Conservation (phyloP, 2,329 filamentous ascomycete species). For the Penicillium sp. region DNA sequence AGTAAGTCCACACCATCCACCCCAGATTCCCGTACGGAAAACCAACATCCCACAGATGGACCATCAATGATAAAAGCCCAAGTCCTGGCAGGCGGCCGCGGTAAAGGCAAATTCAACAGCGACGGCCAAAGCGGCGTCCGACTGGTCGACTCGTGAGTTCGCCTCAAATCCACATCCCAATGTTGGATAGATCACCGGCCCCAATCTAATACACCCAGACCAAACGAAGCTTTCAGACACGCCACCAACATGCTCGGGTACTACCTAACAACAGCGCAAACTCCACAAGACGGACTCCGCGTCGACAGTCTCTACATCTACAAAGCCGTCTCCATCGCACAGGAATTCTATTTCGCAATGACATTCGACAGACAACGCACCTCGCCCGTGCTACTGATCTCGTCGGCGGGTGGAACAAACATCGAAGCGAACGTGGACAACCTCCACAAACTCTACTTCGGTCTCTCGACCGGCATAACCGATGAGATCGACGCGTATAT, state of each 20-base stretch:
- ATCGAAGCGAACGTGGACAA: slow-evolving; percentile 29
- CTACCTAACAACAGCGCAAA: slow-evolving; percentile 30
- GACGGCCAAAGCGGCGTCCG: slow-evolving; percentile 31
- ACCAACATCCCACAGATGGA: slow-evolving; percentile 15
- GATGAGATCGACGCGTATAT: slow-evolving; percentile 23
- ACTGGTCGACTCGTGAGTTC: slow-evolving; percentile 23
- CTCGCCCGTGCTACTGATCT: slow-evolving; percentile 40
- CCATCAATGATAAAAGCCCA: slow-evolving; percentile 32
- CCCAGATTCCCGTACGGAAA: neutral
- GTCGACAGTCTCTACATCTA: slow-evolving; percentile 40
- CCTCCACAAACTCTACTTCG: slow-evolving; percentile 29
- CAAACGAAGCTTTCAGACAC: slow-evolving; percentile 25
- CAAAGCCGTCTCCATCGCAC: slow-evolving; percentile 28
- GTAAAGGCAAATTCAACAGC: slow-evolving; percentile 30
- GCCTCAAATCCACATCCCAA: too few species aligned
- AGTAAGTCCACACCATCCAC: slow-evolving; percentile 10
- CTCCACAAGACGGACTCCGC: slow-evolving; percentile 22
- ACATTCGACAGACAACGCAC: slow-evolving; percentile 45
- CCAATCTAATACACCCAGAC: slow-evolving; percentile 10
- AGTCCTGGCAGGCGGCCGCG: slow-evolving; percentile 32
- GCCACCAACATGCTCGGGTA: slow-evolving; percentile 31
- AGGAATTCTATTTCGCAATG: slow-evolving; percentile 44
- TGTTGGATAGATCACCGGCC: neutral
- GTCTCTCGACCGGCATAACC: slow-evolving; percentile 24
- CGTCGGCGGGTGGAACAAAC: slow-evolving; percentile 30